Conservation (phyloP, 2,329 filamentous ascomycete genomes). For the Exserohilum turcica region DNA sequence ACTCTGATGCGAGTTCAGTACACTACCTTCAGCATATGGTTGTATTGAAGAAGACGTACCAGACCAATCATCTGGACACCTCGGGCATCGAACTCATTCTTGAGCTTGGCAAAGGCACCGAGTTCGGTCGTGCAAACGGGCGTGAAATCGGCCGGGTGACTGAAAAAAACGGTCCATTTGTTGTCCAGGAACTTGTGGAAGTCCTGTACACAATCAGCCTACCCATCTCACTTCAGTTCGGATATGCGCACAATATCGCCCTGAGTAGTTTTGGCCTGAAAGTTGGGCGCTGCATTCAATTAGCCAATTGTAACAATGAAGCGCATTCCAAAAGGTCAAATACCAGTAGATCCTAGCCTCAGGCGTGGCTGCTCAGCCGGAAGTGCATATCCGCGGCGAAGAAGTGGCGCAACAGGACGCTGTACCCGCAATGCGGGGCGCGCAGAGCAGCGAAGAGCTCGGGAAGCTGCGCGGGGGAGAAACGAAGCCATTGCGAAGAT, state of each 20-base stretch:
- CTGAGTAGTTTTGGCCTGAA: slow-evolving; percentile 78
- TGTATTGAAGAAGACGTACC: slow-evolving; percentile 39
- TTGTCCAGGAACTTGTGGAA: slow-evolving; percentile 82
- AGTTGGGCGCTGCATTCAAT: slow-evolving; percentile 70
- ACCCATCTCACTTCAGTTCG: slow-evolving; percentile 43
- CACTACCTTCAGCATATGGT: background rate
- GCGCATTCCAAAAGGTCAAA: background rate
- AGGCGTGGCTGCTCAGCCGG: slow-evolving; percentile 50
- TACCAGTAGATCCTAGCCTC: slow-evolving; percentile 51
- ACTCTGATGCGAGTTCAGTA: slow-evolving; percentile 45
- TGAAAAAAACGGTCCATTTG: slow-evolving; percentile 83
- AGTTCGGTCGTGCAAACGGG: slow-evolving; percentile 96
- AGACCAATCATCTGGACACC: slow-evolving; percentile 91
- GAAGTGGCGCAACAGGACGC: slow-evolving; percentile 35
- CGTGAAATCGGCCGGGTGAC: slow-evolving; percentile 85
- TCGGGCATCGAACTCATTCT: slow-evolving; percentile 84
- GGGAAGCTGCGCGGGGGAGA: slow-evolving; percentile 43
- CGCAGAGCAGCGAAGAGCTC: slow-evolving; percentile 36
- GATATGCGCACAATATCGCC: slow-evolving; percentile 62
- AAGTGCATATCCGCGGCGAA: slow-evolving; percentile 47
- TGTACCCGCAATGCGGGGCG: slow-evolving; percentile 34
- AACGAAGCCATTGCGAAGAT: slow-evolving; percentile 41
- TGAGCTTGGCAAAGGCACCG: slow-evolving; percentile 87
- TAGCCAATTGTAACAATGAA: background rate
- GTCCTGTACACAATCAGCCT: slow-evolving; percentile 9